Percentiles rank a stretch among this genome's conserved stretches.
These are phyloP conservation scores for Salix arbutifolia DNA, from an alignment of 345 rosid genomes.

Conservation along the genomic window DNA sequence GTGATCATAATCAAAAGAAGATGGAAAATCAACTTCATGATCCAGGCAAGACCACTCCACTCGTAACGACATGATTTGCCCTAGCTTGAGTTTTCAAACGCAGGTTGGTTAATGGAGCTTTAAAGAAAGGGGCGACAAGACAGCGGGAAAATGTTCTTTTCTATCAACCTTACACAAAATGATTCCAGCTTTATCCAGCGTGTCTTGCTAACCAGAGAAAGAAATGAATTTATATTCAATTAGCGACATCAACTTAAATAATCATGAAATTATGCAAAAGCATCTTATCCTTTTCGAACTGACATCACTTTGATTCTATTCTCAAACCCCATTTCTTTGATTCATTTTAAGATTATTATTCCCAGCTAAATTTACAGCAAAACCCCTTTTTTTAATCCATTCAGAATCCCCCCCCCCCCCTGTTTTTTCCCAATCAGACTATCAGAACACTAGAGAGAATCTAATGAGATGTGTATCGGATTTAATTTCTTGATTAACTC, in stretches of 20 bases:
- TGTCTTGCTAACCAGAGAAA: not conserved
- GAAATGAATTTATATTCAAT: not conserved
- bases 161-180: not conserved
- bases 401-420: not conserved
- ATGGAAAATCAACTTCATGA: not conserved
- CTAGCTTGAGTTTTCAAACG: not conserved
- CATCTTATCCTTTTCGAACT: slow-evolving; percentile 7
- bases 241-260: not conserved
- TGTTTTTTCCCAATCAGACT: no score
- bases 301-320: not conserved
- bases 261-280: not conserved
- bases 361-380: not conserved
- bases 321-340: not conserved
- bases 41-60: no score
- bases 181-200: not conserved
- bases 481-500: no score
- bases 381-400: not conserved
- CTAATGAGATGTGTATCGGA: no score
- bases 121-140: not conserved
- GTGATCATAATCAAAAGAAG: not conserved
- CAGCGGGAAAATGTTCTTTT: not conserved
- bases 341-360: not conserved
- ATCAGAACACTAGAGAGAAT: no score
- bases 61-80: not conserved
- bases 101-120: not conserved